Conservation (phyloP, 2,329 filamentous ascomycete genomes). For the Ophiostoma quercus region DNA sequence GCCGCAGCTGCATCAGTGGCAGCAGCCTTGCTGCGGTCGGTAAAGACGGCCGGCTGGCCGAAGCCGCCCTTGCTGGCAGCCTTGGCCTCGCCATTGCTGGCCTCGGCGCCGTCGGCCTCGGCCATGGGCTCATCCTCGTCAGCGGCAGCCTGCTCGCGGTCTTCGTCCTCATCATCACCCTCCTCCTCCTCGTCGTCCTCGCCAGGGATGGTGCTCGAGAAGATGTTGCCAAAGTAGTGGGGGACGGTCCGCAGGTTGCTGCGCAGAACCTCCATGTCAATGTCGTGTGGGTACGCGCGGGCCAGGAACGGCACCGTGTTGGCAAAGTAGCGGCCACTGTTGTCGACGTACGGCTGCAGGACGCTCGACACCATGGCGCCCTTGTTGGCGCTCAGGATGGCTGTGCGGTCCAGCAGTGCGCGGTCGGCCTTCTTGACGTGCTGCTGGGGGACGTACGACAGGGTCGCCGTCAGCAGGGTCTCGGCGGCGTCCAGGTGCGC, state of each 20-base stretch:
- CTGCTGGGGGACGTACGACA: constrained; percentile 60
- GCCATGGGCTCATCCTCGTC: constrained; percentile 35
- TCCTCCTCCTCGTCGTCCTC: constrained; percentile 32
- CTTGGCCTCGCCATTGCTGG: neutral
- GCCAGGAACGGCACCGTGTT: constrained; percentile 78
- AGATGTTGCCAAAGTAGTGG: constrained; percentile 31
- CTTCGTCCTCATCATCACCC: constrained; percentile 35
- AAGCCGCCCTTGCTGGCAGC: constrained; percentile 16
- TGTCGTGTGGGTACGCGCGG: constrained; percentile 56
- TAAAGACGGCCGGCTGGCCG: constrained; percentile 20
- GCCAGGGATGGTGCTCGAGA: constrained; percentile 25
- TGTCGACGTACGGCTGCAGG: constrained; percentile 66
- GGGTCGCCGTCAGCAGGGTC: constrained; percentile 55
- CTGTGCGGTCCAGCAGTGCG: constrained; percentile 72
- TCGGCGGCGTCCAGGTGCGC: constrained; percentile 54
- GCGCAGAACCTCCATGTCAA: constrained; percentile 65
- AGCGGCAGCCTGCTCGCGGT: constrained; percentile 1
- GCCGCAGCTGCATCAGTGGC: neutral
- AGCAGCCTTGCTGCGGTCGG: constrained; percentile 19
- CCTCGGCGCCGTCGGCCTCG: constrained; percentile 25
- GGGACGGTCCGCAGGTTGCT: constrained; percentile 49
- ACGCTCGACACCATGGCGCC: constrained; percentile 76
- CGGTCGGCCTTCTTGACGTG: constrained; percentile 66
- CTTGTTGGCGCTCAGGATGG: constrained; percentile 64
- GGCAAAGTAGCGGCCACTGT: constrained; percentile 58